A percentile compares a stretch with the other conserved stretches of the same genome.
Evolutionary conservation across 164 flowering plant genomes (phyloP).

Genomic region (Vitis rupestris): DNA sequence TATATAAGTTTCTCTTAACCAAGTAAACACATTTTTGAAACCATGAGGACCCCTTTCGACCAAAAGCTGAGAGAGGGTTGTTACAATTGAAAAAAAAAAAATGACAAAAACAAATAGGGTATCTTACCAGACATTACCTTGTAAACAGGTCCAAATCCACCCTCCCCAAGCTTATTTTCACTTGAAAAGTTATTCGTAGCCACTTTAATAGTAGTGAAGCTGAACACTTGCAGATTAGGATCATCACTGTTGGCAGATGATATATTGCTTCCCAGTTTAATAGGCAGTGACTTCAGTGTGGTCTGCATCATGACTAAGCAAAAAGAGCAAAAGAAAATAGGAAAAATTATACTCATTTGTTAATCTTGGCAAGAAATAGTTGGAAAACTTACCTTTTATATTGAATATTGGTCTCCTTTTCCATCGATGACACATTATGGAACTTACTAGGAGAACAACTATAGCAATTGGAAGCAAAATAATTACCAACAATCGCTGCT

Average conservation of each 20-base stretch:
- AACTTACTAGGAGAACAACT: not conserved
- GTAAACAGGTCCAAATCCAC: constrained; percentile 32
- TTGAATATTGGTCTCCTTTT: not conserved
- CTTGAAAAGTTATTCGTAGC: constrained; percentile 23
- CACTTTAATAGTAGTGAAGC: constrained; percentile 9
- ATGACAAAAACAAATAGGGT: too few relatives aligned
- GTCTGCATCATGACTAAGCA: not conserved
- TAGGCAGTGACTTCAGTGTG: too few relatives aligned
- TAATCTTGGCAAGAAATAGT: not conserved
- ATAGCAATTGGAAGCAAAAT: constrained; percentile 5
- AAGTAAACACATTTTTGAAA: too few relatives aligned
- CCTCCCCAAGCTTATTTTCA: constrained; percentile 27
- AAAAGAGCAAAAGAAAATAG: not conserved
- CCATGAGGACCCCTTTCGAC: too few relatives aligned
- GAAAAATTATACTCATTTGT: not conserved
- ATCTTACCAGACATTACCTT: constrained; percentile 11
- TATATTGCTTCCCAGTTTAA: not conserved
- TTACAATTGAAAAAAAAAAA: too few relatives aligned
- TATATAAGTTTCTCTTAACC: too few relatives aligned
- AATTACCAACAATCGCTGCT: not conserved
- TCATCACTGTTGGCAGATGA: not conserved
- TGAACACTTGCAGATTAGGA: constrained; percentile 18
- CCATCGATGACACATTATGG: constrained; percentile 1
- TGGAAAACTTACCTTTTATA: constrained; percentile 8
- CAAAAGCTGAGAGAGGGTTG: too few relatives aligned